Evolutionary conservation across 805 yeast genomes (phyloP), one percentile per base, ranked within the genome.

Genomic region (Candida germanica): DNA sequence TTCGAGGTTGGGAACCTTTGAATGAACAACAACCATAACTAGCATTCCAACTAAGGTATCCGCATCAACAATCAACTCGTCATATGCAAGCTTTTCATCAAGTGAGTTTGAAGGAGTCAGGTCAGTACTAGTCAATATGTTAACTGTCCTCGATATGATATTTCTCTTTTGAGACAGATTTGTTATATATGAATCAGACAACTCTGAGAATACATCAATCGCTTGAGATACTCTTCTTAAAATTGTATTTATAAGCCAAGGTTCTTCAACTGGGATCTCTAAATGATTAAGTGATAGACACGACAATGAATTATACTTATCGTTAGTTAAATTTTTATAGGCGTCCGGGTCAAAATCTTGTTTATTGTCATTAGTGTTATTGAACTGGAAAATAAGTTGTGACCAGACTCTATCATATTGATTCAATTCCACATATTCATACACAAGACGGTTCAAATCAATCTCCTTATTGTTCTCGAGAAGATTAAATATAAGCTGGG

Each of bases 11-110:
- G 65, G 64, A 2, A 84, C 73, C 25, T 69, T 69, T 1, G 93
- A 69, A 36, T 83, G 76, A 7, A 79, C 69, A 1, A 88, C 71
- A 3, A 87, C 87, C 55, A 87, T 64, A 5, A 87, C 72, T 42
- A 89, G 60, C 30, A 89, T 61, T 1, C 88, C 81, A 3, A 89
- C 71, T 15, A 89, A 60, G 0, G 85, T 77, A 53, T 89, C 98
- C 0, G 97, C 98, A 58, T 83, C 89, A 5, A 86, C 66, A 0
- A 69, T 49, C 3, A 67, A 19, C 11, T 27, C 30, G 2, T 23
- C 33, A n/a, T 49, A 40, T 12, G 43, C 13, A 10, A 12, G 26
- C 17, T 34, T 33, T 20, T 41, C 43, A 20, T 37, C 29, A 6
- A 21, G 13, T 2, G 5, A 17, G 11, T 8, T 16, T 6, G 13